Evolutionary conservation across 148 eudicot genomes (phyloP), one percentile per base, ranked within the genome.

Genomic region (Fallopia convolvulus): DNA sequence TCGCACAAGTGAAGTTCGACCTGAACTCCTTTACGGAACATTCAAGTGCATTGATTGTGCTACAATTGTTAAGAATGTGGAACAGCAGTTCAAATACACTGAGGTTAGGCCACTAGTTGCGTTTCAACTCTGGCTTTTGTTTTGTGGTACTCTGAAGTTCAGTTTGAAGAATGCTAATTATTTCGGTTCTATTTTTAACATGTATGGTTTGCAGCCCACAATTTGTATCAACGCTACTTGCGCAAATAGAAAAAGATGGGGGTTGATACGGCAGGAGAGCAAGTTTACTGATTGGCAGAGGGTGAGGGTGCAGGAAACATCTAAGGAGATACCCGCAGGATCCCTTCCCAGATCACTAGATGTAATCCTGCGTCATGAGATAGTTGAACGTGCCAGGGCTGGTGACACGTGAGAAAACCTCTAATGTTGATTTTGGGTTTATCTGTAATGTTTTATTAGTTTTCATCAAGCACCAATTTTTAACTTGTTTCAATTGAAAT

Each of bases 241-340:
- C 80, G 80, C 86, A 50, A 95, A 95, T 77, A 87, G 89, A 82
- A 81, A 86, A 53, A 90, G 72, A n/a, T 93, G 97, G 97, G 92
- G 88, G 36, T 81, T 95, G 80, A 84, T 93, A 66, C 81, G 99
- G 78, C 97, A 93, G 85, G 99, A 95, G 23, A 95, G 98, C 80
- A 93, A 91, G 79, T 95, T 95, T 79, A 88, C 99, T 33, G 99
- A 95, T 86, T 95, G 99, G 99, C 99, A 95, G 80, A 88, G 99
- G 81, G 99, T 93, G 66, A 87, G 98, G 46, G 86, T 93, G 92
- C 99, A 95, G 88, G 99, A 95, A 82, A 87, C 93, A 52, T 95
- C 99, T 0, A 91, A 95, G 78, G 99, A 95, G 80, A 95, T 93
- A 83, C 99, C 99, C 1, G 93, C 99, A 3, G 99, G 99, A 68